Conservation (phyloP, 176 grass and related monocot genomes). For the Eragrostis nindensis region DNA sequence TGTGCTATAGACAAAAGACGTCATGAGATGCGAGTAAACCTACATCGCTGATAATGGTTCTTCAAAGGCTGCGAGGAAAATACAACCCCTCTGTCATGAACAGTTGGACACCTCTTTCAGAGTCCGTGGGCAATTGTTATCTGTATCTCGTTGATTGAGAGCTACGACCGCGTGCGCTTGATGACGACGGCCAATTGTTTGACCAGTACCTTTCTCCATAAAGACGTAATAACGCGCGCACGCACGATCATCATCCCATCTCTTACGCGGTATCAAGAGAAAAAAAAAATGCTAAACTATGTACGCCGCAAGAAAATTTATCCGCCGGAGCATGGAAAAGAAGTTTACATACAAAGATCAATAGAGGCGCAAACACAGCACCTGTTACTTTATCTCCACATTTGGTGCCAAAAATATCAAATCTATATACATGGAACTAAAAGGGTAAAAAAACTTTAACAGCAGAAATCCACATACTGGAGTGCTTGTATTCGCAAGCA, state of each 20-base stretch:
- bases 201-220: not conserved
- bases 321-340: not conserved
- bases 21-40: too few relatives aligned
- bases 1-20: too few relatives aligned
- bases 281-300: not conserved
- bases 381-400: not conserved
- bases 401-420: not conserved
- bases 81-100: too few relatives aligned
- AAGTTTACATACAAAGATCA: not conserved
- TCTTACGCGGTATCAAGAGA: not conserved
- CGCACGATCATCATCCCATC: not conserved
- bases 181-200: not conserved
- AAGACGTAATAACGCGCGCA: not conserved
- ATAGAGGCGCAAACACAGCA: too few relatives aligned
- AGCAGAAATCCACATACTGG: not conserved
- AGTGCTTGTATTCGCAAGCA: not conserved
- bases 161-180: not conserved
- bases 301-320: not conserved
- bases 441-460: not conserved
- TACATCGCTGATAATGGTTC: too few relatives aligned
- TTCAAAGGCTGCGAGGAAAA: too few relatives aligned
- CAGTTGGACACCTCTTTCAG: too few relatives aligned
- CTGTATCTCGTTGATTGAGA: not conserved
- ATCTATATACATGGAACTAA: constrained; percentile 42
- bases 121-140: too few relatives aligned